These are phyloP conservation scores for Trifolium subterraneum DNA, from an alignment of 306 rosid species.

Conservation along the genomic window DNA sequence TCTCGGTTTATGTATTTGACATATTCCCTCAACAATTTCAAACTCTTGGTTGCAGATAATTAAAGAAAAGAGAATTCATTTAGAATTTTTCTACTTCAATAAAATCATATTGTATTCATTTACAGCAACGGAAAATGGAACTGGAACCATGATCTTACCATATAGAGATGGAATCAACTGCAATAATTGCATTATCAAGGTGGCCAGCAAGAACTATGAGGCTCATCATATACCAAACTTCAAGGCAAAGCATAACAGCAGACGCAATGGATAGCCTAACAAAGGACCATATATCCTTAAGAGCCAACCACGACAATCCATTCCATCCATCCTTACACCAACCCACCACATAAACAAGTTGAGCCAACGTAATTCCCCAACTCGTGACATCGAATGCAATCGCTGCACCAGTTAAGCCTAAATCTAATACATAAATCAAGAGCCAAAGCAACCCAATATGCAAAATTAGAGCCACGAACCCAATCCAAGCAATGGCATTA, in stretches of 20 bases:
- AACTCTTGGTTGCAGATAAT: neutral
- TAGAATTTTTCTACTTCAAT: constrained; percentile 7
- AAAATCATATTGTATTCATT: constrained; percentile 10
- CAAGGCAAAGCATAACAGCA: constrained; percentile 92
- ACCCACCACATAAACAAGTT: constrained; percentile 64
- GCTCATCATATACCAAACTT: constrained; percentile 87
- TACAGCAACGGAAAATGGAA: neutral
- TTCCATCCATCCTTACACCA: constrained; percentile 94
- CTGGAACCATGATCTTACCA: constrained; percentile 61
- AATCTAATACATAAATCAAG: constrained; percentile 57
- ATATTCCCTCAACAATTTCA: neutral
- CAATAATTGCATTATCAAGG: constrained; percentile 72
- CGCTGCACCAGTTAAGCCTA: constrained; percentile 78
- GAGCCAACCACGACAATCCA: constrained; percentile 73
- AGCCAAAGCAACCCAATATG: constrained; percentile 71
- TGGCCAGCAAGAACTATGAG: constrained; percentile 74
- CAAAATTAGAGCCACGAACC: constrained; percentile 51
- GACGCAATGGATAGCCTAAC: constrained; percentile 88
- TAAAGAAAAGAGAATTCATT: neutral
- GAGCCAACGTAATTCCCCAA: constrained; percentile 68
- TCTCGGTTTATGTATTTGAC: neutral
- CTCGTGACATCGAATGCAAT: constrained; percentile 67
- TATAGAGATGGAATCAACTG: constrained; percentile 80
- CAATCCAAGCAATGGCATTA: constrained; percentile 70
- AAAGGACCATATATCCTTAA: constrained; percentile 84